A percentile compares a stretch with the other conserved stretches of the same genome.
These are phyloP conservation scores for Pulveroboletus sp. DNA, from an alignment of 768 basidiomycete species.

Conservation along the genomic window DNA sequence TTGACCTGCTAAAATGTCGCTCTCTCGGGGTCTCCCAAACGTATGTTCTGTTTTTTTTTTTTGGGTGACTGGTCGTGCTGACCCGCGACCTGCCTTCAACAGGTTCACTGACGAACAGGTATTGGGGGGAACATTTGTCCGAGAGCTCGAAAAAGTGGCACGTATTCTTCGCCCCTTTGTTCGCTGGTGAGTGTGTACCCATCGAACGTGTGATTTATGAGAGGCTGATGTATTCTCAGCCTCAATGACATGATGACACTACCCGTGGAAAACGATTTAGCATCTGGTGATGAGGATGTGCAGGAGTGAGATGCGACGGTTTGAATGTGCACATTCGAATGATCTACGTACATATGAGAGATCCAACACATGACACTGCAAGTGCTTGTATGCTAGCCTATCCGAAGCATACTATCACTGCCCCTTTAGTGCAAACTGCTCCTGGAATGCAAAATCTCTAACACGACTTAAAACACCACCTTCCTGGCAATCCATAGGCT, in stretches of 20 bases:
- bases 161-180: conserved; percentile 69
- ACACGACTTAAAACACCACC: too few species aligned
- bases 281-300: conserved; percentile 1
- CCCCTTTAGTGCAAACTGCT: too few species aligned
- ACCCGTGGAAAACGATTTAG: conserved; percentile 30
- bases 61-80: conserved; percentile 2
- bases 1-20: conserved; percentile 85
- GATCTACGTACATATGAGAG: conserved; percentile 10
- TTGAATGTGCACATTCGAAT: neutral
- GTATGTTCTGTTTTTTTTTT: conserved; percentile 36
- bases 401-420: too few species aligned
- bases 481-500: too few species aligned
- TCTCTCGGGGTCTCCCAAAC: conserved; percentile 64
- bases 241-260: conserved; percentile 72
- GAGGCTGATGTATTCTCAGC: conserved; percentile 33
- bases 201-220: neutral
- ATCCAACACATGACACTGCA: too few species aligned
- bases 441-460: too few species aligned
- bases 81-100: conserved; percentile 11
- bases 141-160: conserved; percentile 52
- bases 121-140: conserved; percentile 57
- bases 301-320: conserved; percentile 8
- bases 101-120: conserved; percentile 80
- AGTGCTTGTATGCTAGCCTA: too few species aligned
- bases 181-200: conserved; percentile 51